Base-by-base conservation (phyloP, 768 basidiomycete genomes). In the Paxillus involutus region DNA sequence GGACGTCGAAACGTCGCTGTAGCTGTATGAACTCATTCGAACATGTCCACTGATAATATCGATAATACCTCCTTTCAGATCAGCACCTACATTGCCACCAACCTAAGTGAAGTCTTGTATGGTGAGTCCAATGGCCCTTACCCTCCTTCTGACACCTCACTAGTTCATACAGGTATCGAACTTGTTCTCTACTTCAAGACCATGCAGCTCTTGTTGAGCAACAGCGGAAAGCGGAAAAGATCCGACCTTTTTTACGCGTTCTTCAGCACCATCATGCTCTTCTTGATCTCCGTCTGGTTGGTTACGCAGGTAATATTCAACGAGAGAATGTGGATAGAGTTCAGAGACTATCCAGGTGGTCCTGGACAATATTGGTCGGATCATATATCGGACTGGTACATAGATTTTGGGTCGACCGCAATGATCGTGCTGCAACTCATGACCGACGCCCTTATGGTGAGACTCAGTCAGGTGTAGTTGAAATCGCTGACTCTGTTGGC, bases 391-490 rank as follows among this genome's bases (percentile, higher is more conserved):
- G 57, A 58, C 0, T 71, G 21, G 21, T 21, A 21, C 21, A 21
- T 3, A 21, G 21, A 21, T 21, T 21, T 21, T 21, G 21, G 21
- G 21, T 21, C 21, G 21, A 21, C 21, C 21, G 21, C 21, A 21
- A 1, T 2, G 21, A 21, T 21, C 21, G 3, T 21, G 21, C 21
- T 21, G 21, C 21, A 75, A 13, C 62, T 75, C 12, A 56, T 76
- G 57, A 68, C 69, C 10, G 73, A 76, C 44, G 76, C 59, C 1
- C 49, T 77, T 40, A 62, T 78, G 57, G 77, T 78, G 48, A 44
- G 72, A 55, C 5, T 24, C n/a, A 12, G 4, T 8, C 3, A 8
- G 14, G n/a, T 19, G 46, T 3, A 3, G 6, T 26, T 26, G 24
- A 0, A 13, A 29, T 16, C 40, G 16, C 57, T 60, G 32, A 63